Conservation (phyloP, 2,329 filamentous ascomycete species). For the Aspergillus sp. region DNA sequence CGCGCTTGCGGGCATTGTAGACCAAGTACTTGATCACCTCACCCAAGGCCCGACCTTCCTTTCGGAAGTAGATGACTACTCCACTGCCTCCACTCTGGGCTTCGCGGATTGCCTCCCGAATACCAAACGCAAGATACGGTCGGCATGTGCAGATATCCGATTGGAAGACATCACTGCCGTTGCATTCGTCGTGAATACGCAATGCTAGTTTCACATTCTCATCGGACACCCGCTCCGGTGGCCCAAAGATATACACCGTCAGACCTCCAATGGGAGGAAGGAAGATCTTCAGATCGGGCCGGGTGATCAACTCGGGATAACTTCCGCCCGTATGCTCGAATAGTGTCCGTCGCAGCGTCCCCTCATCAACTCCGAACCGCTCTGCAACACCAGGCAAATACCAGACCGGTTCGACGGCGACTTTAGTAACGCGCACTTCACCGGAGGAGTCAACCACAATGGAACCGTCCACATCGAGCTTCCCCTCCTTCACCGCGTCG, state of each 20-base stretch:
- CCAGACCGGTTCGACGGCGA: slow-evolving; percentile 94
- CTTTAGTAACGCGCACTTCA: slow-evolving; percentile 91
- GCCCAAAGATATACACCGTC: slow-evolving; percentile 96
- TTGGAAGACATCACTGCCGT: slow-evolving; percentile 95
- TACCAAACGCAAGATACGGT: slow-evolving; percentile 94
- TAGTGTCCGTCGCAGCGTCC: slow-evolving; percentile 76
- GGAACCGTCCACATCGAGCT: slow-evolving; percentile 78
- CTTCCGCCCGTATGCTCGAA: slow-evolving; percentile 96
- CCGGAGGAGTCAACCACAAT: slow-evolving; percentile 84
- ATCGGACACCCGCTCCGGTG: slow-evolving; percentile 91
- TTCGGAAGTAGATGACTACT: slow-evolving; percentile 97
- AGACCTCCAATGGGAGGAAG: slow-evolving; percentile 92
- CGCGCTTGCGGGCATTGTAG: slow-evolving; percentile 53
- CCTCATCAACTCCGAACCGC: slow-evolving; percentile 90
- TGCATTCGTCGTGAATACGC: slow-evolving; percentile 86
- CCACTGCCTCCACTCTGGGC: slow-evolving; percentile 91
- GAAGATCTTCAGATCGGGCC: slow-evolving; percentile 92
- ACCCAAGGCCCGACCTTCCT: slow-evolving; percentile 90
- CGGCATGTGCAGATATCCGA: slow-evolving; percentile 94
- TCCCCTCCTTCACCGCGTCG: slow-evolving; percentile 77
- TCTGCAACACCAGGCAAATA: slow-evolving; percentile 86
- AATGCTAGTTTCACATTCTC: slow-evolving; percentile 77
- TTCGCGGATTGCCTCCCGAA: slow-evolving; percentile 96
- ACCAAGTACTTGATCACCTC: slow-evolving; percentile 91
- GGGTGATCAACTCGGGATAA: slow-evolving; percentile 94